Conservation (phyloP, 805 yeast genomes). For the Candida suzukii region DNA sequence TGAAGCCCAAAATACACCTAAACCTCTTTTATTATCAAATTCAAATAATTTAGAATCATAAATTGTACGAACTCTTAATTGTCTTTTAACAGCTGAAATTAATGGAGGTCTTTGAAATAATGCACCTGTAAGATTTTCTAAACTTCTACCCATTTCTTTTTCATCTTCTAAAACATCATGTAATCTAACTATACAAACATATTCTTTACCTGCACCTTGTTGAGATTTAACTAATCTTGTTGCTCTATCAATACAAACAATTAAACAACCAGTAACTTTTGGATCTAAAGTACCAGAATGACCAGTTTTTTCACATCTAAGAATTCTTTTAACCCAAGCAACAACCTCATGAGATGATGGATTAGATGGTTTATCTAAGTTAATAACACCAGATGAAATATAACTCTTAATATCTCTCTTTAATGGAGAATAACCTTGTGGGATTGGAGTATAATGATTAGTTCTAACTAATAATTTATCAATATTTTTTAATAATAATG, state of each 20-base stretch:
- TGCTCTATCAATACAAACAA: conserved; percentile 97
- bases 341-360: conserved; percentile 99
- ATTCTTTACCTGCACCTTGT: conserved; percentile 99
- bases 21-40: conserved; percentile 92
- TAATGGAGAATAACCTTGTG: conserved; percentile 90
- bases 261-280: conserved; percentile 92
- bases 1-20: conserved; percentile 98
- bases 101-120: conserved; percentile 98
- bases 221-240: conserved; percentile 97
- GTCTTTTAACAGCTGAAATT: conserved; percentile 98
- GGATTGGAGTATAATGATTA: conserved; percentile 96
- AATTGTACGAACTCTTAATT: conserved; percentile 95
- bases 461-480: conserved; percentile 92
- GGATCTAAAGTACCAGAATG: conserved; percentile 99
- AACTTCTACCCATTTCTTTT: conserved; percentile 73
- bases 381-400: conserved; percentile 91
- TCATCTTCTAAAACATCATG: conserved; percentile 91
- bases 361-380: conserved; percentile 95
- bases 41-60: conserved; percentile 94
- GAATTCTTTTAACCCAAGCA: conserved; percentile 96
- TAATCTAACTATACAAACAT: conserved; percentile 93
- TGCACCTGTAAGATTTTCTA: conserved; percentile 97
- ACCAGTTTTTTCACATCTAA: conserved; percentile 96
- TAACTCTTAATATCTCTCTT: conserved; percentile 90
- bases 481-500: conserved; percentile 84